phyloP scores from a whole-genome alignment of 1,139 yeast species.

The Saccharomyces pastorianus region DNA sequence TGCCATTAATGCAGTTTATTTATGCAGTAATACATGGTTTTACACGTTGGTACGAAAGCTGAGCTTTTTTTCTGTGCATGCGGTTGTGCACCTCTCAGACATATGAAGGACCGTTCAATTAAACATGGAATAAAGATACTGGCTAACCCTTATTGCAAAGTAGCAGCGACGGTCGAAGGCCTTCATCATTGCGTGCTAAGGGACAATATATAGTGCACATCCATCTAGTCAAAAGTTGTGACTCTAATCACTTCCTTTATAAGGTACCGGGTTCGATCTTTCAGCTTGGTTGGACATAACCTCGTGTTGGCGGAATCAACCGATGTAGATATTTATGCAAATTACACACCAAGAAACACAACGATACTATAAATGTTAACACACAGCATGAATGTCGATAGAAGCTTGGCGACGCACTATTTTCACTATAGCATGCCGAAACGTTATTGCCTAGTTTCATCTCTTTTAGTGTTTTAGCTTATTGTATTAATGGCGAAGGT shows the following conservation, averaged over 20 bases:
- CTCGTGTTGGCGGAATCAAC: neutral
- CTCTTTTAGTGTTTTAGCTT: neutral
- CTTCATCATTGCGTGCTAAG: neutral
- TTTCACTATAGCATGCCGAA: neutral
- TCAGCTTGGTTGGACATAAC: neutral
- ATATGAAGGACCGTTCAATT: neutral
- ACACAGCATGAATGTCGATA: neutral
- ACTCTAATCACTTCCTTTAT: neutral
- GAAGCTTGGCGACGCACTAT: neutral
- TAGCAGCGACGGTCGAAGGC: neutral
- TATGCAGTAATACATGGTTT: neutral
- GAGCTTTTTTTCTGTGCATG: neutral
- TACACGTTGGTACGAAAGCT: neutral
- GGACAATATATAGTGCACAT: neutral
- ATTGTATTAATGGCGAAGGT: neutral
- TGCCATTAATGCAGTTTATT: neutral
- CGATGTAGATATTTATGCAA: neutral
- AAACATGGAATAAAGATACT: neutral
- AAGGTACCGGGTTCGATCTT: neutral
- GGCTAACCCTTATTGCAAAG: neutral
- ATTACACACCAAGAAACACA: neutral
- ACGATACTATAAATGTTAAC: neutral
- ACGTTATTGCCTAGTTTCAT: neutral
- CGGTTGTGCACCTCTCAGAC: neutral
- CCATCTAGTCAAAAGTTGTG: neutral